Conservation (phyloP, 257 asterid species). For the Nicotiana undulata region DNA sequence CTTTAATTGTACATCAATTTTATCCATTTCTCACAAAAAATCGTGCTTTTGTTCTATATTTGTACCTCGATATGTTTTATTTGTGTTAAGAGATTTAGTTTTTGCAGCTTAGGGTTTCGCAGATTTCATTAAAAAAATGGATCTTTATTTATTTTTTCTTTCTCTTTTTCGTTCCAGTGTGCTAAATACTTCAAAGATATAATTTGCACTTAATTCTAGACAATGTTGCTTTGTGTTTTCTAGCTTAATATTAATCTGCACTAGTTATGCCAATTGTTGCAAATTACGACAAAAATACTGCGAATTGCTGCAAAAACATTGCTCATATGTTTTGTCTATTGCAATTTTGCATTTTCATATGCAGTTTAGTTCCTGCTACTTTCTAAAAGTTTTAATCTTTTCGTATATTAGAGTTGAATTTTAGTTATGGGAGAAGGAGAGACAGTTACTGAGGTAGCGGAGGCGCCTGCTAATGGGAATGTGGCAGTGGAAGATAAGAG, state of each 20-base stretch:
- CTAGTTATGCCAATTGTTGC: neutral
- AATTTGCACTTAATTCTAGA: neutral
- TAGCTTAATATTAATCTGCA: neutral
- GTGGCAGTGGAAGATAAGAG: slow-evolving; percentile 4
- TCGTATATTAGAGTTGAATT: neutral
- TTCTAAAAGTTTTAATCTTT: neutral
- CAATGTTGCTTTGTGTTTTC: neutral
- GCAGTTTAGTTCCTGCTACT: neutral
- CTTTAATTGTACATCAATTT: neutral
- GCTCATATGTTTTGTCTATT: neutral
- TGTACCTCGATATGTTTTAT: neutral
- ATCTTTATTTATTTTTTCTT: slow-evolving; percentile 7
- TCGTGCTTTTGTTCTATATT: neutral
- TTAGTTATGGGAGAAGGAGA: slow-evolving; percentile 57
- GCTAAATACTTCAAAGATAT: neutral
- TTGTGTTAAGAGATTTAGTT: neutral
- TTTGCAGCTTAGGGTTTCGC: slow-evolving; percentile 40
- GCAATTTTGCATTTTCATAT: neutral
- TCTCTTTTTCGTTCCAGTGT: neutral
- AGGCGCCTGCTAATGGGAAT: slow-evolving; percentile 37
- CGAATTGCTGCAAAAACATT: neutral
- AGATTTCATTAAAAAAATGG: neutral
- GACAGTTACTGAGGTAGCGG: slow-evolving; percentile 31
- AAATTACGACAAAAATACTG: neutral
- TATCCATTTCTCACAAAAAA: neutral